phyloP scores from a whole-genome alignment of 2,329 filamentous ascomycete genomes.

The Hypoxylon sp. region DNA sequence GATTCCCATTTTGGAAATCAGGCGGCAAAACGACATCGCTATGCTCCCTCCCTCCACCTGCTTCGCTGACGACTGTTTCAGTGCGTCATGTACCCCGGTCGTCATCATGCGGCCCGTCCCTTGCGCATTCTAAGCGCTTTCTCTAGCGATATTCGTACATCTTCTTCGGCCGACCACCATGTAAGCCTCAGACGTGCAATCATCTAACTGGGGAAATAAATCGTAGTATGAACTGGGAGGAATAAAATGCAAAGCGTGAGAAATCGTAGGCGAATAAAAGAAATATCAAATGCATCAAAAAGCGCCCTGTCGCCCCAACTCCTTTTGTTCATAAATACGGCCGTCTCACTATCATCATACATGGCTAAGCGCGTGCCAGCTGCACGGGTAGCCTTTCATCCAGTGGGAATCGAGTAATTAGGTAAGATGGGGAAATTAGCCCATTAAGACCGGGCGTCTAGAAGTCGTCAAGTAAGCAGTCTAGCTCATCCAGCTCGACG shows the following conservation, averaged over 20 bases:
- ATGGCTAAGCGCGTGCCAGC: conserved; percentile 32
- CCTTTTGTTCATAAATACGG: conserved; percentile 42
- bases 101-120: conserved; percentile 35
- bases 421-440: conserved; percentile 20
- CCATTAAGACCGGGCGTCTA: conserved; percentile 57
- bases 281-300: conserved; percentile 40
- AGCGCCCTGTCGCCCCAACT: conserved; percentile 42
- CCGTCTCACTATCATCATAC: conserved; percentile 47
- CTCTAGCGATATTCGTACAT: conserved; percentile 42
- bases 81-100: conserved; percentile 22
- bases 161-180: conserved; percentile 30
- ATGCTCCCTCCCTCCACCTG: conserved; percentile 12
- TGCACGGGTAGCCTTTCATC: conserved; percentile 26
- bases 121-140: conserved; percentile 38
- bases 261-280: conserved; percentile 27
- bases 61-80: conserved; percentile 32
- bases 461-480: conserved; percentile 85
- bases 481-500: conserved; percentile 93
- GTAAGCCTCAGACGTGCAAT: conserved; percentile 22
- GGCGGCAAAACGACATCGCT: conserved; percentile 35
- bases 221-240: conserved; percentile 24
- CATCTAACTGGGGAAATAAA: conserved; percentile 33
- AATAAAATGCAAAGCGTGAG: conserved; percentile 34
- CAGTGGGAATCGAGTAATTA: conserved; percentile 25
- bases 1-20: conserved; percentile 34